Evolutionary conservation across 495 filamentous ascomycete genomes (phyloP).

Genomic region (Talaromyces thailandensis): DNA sequence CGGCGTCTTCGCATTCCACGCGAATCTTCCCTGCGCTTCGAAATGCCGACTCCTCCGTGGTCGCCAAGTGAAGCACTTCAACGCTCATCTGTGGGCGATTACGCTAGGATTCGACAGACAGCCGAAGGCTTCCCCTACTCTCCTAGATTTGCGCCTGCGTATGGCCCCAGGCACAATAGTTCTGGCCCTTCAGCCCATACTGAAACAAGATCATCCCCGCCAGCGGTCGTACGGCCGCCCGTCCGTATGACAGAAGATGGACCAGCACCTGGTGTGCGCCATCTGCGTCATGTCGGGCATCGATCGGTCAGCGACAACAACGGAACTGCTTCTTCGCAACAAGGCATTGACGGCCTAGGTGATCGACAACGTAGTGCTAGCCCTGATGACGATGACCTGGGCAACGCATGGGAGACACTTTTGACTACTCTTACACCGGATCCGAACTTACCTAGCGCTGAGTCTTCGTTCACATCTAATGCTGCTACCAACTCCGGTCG

Average conservation of each 20-base stretch:
- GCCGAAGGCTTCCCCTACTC: conserved; percentile 23
- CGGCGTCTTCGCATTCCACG: conserved; percentile 25
- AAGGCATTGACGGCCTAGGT: conserved; percentile 61
- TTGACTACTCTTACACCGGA: conserved; percentile 74
- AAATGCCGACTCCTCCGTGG: conserved; percentile 19
- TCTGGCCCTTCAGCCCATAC: conserved; percentile 16
- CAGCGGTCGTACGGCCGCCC: conserved; percentile 12
- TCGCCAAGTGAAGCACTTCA: conserved; percentile 17
- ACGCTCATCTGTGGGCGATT: conserved; percentile 14
- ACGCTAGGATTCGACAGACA: conserved; percentile 10
- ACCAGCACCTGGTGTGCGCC: conserved; percentile 8
- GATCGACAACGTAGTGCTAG: conserved; percentile 76
- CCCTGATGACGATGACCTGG: conserved; percentile 52
- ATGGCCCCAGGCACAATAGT: conserved; percentile 19
- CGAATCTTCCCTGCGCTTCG: conserved; percentile 12
- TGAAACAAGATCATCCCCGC: conserved; percentile 16
- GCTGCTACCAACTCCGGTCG: conserved; percentile 31
- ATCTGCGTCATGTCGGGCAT: conserved; percentile 17
- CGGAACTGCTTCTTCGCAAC: conserved; percentile 7
- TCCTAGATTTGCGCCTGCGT: conserved; percentile 39
- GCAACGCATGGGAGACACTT: conserved; percentile 67
- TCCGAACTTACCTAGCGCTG: conserved; percentile 65
- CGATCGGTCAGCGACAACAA: conserved; percentile 17
- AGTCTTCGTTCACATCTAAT: conserved; percentile 70
- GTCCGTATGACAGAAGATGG: not conserved